Base-by-base conservation (phyloP, 1,284 basidiomycete genomes). In the Trametes versicolor region DNA sequence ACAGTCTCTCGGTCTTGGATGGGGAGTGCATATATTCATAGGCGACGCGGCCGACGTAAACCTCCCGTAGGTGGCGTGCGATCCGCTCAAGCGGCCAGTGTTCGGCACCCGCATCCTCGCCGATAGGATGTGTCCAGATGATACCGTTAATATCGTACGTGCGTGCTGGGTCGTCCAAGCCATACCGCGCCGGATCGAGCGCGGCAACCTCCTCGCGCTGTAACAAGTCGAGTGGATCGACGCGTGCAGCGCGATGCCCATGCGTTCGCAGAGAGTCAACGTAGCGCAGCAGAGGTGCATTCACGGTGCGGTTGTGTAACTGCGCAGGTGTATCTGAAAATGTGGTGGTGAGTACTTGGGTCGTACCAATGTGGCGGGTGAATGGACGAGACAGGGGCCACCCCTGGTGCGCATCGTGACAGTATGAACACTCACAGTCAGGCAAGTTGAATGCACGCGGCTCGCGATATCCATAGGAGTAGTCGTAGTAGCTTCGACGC, bases 11-110 rank as follows among this genome's bases (percentile, higher is more conserved):
- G 0, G 87, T 89, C 79, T 93, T 93, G 56, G 85, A 88, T 0
- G 90, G 90, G 9, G 92, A 91, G 76, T 94, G 92, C 92, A 94
- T 94, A 72, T 92, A 96, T 84, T 97, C 95, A 74, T 95, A 94
- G 1, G 92, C 95, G 70, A 97, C 92, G 29, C 87, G 86, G 4
- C 90, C 92, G 36, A 94, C 91, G 73, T 97, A 96, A 1, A 92
- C 84, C 0, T 81, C 77, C 62, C 89, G 86, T 19, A 97, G 81
- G 76, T 93, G 91, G 36, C 82, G 76, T 8, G 84, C 85, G 66
- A 97, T 93, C 52, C 92, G 85, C 34, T 83, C 83, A 39, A 96
- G 82, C 2, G 86, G 85, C 88, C 92, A 92, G 72, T 82, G 81
- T n/a, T 88, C 86, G 2, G 73, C 76, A 6, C 83, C 82, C 13